Evolutionary conservation across 768 basidiomycete genomes (phyloP).

Genomic region (Trametes punicea): DNA sequence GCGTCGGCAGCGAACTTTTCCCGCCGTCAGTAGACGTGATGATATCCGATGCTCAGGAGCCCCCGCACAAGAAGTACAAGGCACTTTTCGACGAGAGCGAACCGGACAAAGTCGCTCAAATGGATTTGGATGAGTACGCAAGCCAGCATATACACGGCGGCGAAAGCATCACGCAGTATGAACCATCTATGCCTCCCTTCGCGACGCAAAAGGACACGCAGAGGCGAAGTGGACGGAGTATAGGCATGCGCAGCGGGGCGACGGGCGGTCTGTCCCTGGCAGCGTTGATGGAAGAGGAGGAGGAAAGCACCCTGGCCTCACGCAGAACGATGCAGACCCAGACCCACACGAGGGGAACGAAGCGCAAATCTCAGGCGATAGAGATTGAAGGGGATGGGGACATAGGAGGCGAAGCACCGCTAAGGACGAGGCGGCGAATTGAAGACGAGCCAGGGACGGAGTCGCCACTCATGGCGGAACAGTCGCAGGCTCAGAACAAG

Average conservation of each 20-base stretch:
- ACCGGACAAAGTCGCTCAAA: constrained; percentile 40
- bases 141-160: constrained; percentile 9
- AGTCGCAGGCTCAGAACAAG: constrained; percentile 18
- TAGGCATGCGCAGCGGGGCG: constrained; percentile 5
- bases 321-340: constrained; percentile 14
- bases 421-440: constrained; percentile 41
- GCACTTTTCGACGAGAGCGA: constrained; percentile 66
- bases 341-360: constrained; percentile 29
- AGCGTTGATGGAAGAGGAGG: constrained; percentile 56
- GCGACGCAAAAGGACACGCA: constrained; percentile 14
- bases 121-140: constrained; percentile 16
- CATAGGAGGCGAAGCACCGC: constrained; percentile 30
- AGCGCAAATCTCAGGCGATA: constrained; percentile 37
- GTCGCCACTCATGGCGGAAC: no score
- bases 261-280: constrained; percentile 24
- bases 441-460: constrained; percentile 33
- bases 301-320: constrained; percentile 33
- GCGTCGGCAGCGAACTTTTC: constrained; percentile 23
- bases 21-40: constrained; percentile 22
- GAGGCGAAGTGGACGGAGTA: not conserved
- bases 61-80: constrained; percentile 66
- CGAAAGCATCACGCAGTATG: constrained; percentile 31
- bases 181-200: constrained; percentile 5
- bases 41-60: constrained; percentile 40
- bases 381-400: constrained; percentile 39